phyloP scores from a whole-genome alignment of 2,329 filamentous ascomycete genomes.

The Claviceps humidiphila region DNA sequence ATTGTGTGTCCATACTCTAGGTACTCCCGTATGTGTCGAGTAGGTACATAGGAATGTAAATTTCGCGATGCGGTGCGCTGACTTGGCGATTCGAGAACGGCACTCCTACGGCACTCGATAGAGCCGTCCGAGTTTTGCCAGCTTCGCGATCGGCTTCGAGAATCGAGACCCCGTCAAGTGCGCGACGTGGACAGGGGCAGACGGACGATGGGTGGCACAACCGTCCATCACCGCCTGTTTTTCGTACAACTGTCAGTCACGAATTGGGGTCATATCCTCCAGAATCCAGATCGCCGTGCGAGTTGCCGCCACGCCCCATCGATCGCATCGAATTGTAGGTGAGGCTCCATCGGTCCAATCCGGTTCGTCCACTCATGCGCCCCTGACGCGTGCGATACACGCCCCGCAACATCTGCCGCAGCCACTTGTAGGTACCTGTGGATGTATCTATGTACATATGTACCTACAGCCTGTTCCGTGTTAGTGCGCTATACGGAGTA shows the following conservation, averaged over 20 bases:
- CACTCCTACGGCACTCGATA: neutral
- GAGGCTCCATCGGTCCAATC: slow-evolving; percentile 6
- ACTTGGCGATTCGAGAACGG: slow-evolving; percentile 6
- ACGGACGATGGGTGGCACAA: neutral
- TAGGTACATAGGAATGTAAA: no score
- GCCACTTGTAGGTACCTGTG: neutral
- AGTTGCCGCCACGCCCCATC: slow-evolving; percentile 1
- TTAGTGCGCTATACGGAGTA: slow-evolving; percentile 1
- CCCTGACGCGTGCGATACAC: no score
- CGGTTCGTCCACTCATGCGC: neutral
- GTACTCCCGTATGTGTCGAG: no score
- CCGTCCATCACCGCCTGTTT: no score
- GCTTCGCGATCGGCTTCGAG: slow-evolving; percentile 6
- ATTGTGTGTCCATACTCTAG: no score
- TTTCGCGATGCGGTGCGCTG: neutral
- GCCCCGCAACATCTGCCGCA: neutral
- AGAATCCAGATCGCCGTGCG: neutral
- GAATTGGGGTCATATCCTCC: no score
- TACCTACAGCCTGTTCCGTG: neutral
- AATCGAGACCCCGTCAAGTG: neutral
- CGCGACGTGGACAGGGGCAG: neutral
- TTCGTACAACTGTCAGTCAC: no score
- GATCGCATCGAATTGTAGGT: slow-evolving; percentile 4
- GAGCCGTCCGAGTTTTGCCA: no score
- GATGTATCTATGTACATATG: no score